Conservation (phyloP, 176 grass and related monocot species). For the Pontederia crassipes region DNA sequence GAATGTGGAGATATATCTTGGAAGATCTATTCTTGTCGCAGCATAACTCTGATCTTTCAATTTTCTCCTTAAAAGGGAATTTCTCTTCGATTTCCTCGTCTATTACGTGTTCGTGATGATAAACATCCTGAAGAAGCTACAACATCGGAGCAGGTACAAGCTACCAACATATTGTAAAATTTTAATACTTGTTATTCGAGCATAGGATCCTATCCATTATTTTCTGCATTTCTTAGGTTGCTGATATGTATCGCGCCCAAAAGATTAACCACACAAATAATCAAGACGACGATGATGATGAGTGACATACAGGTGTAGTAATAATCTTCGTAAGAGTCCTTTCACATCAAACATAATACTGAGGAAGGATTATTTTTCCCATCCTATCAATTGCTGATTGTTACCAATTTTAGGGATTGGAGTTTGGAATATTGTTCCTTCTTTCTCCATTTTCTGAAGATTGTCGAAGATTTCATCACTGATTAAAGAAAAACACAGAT, state of each 20-base stretch:
- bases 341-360: too few relatives aligned
- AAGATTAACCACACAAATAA: conserved; percentile 74
- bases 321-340: not conserved
- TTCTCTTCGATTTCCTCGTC: conserved; percentile 87
- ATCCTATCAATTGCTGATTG: not conserved
- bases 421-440: too few relatives aligned
- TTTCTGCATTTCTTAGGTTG: conserved; percentile 50
- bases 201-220: not conserved
- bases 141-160: conserved; percentile 70
- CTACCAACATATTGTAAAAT: not conserved
- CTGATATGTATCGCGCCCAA: conserved; percentile 88
- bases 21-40: too few relatives aligned
- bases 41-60: not conserved
- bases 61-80: conserved; percentile 47
- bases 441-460: too few relatives aligned
- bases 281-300: conserved; percentile 78
- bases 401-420: not conserved
- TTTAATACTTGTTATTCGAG: not conserved
- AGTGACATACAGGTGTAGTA: conserved; percentile 25
- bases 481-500: too few relatives aligned
- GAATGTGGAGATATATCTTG: too few relatives aligned
- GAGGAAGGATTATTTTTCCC: not conserved
- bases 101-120: conserved; percentile 75
- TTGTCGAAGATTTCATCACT: too few relatives aligned
- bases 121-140: conserved; percentile 86